A percentile compares a stretch with the other conserved stretches of the same genome.
phyloP scores from a whole-genome alignment of 495 filamentous ascomycete genomes.

The Schizothecium vesticola region DNA sequence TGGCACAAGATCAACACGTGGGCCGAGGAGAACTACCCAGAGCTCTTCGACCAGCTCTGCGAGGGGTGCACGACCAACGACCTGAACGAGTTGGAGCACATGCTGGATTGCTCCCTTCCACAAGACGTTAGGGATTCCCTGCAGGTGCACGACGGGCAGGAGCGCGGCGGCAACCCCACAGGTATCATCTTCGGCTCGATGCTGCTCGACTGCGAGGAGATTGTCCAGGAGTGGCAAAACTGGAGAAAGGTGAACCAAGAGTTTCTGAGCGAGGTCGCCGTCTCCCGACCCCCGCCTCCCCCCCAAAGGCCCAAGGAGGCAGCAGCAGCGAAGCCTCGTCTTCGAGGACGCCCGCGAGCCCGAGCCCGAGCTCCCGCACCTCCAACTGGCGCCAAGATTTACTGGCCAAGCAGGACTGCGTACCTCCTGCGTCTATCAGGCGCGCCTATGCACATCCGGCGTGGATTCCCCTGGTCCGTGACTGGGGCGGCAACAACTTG shows the following conservation, averaged over 20 bases:
- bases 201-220: conserved; percentile 97
- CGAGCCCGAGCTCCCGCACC: conserved; percentile 47
- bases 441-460: conserved; percentile 90
- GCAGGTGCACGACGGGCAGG: conserved; percentile 88
- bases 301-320: conserved; percentile 64
- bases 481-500: conserved; percentile 98
- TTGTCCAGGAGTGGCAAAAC: conserved; percentile 95
- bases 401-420: conserved; percentile 76
- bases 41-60: conserved; percentile 87
- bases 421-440: conserved; percentile 79
- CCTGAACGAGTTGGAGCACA: conserved; percentile 93
- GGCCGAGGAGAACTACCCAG: conserved; percentile 91
- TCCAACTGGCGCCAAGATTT: conserved; percentile 81
- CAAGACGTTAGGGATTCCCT: conserved; percentile 91
- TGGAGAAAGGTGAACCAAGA: conserved; percentile 92
- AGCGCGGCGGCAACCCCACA: conserved; percentile 84
- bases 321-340: conserved; percentile 47
- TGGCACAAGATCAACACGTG: conserved; percentile 93
- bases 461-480: conserved; percentile 93
- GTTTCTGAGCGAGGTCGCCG: conserved; percentile 58
- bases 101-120: conserved; percentile 89
- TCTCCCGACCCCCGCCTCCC: conserved; percentile 47
- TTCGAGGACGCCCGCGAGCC: conserved; percentile 32
- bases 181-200: conserved; percentile 91
- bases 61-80: conserved; percentile 91